These are phyloP conservation scores for Aspergillus cavernicola DNA, from an alignment of 495 filamentous ascomycete genomes.

Conservation along the genomic window DNA sequence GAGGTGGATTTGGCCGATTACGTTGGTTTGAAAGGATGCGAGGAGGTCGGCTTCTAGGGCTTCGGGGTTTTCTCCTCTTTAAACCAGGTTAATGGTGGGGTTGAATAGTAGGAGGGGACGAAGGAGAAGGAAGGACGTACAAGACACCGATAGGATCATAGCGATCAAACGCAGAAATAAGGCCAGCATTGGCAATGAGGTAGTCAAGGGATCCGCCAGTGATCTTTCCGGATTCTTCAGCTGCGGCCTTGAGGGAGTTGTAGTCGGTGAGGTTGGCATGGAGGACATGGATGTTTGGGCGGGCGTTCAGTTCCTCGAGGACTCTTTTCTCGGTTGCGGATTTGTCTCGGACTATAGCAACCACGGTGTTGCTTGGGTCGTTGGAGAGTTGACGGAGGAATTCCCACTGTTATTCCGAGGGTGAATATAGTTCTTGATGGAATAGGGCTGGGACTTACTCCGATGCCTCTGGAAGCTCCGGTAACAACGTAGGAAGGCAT, in stretches of 20 bases:
- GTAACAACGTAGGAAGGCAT: constrained; percentile 37
- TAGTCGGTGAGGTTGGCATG: constrained; percentile 35
- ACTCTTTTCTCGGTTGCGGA: constrained; percentile 24
- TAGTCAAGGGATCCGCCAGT: constrained; percentile 8
- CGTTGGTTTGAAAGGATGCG: constrained; percentile 35
- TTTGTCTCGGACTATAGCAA: constrained; percentile 44
- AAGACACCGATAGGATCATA: constrained; percentile 2
- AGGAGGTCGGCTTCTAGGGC: not conserved
- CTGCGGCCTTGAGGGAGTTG: constrained; percentile 2
- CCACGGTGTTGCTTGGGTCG: constrained; percentile 34
- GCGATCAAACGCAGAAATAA: not conserved
- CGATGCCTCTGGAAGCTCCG: constrained; percentile 38
- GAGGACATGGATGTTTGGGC: constrained; percentile 44
- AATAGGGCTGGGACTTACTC: constrained; percentile 23
- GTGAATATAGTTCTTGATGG: too few species aligned
- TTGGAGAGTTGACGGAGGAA: constrained; percentile 35
- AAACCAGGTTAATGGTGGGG: not conserved
- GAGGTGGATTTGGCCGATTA: constrained; percentile 46
- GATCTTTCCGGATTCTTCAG: constrained; percentile 5
- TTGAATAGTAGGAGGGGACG: not conserved
- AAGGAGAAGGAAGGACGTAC: not conserved
- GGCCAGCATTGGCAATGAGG: constrained; percentile 9
- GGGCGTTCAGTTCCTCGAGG: constrained; percentile 23
- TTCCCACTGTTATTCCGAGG: constrained; percentile 26
- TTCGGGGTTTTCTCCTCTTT: constrained; percentile 1